Base-by-base conservation (phyloP, 1,284 basidiomycete genomes). In the Ustilago trichophora region DNA sequence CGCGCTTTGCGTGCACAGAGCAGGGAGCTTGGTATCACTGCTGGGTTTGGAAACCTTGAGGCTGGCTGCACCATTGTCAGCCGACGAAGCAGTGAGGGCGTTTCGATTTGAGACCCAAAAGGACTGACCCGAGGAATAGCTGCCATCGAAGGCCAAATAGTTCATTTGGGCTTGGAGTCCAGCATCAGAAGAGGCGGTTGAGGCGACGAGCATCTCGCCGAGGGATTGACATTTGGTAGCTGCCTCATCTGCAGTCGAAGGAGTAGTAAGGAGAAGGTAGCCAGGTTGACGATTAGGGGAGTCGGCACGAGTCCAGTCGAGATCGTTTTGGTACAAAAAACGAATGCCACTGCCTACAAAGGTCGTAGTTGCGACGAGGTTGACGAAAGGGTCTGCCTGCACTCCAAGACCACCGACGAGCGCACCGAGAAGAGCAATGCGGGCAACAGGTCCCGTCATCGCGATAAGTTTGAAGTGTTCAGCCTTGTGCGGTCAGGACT, bases 291-390 rank as follows among this genome's bases (percentile, higher is more conserved):
- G 59, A 6, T 40, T 11, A 16, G 45, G 15, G 3, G 67, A 64
- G 12, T 31, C 26, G 31, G 65, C 64, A 18, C 48, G 44, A 46
- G 38, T 68, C 53, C 55, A 62, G 48, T 72, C 56, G 6, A 76
- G 60, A 25, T 76, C 72, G 37, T 76, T 76, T 40, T 75, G 72
- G 32, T 70, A 68, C 26, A 76, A 53, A n/a, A 76, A 48, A 12
- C 70, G 55, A 12, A 68, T 29, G 9, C 67, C 60, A 19, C 55
- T 55, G 34, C 37, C 36, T 15, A 51, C 32, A 1, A 44, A 50
- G 11, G 53, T 35, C 19, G 43, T 9, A 6, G 31, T n/a, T 4
- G 38, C 38, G 5, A 25, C 24, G 6, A 38, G 18, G 8, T 5
- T 22, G 34, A 7, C 13, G 8, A 38, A 16, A 3, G 43, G 18